These are phyloP conservation scores for Metschnikowia lachancei DNA, from an alignment of 805 yeast species.

Conservation along the genomic window DNA sequence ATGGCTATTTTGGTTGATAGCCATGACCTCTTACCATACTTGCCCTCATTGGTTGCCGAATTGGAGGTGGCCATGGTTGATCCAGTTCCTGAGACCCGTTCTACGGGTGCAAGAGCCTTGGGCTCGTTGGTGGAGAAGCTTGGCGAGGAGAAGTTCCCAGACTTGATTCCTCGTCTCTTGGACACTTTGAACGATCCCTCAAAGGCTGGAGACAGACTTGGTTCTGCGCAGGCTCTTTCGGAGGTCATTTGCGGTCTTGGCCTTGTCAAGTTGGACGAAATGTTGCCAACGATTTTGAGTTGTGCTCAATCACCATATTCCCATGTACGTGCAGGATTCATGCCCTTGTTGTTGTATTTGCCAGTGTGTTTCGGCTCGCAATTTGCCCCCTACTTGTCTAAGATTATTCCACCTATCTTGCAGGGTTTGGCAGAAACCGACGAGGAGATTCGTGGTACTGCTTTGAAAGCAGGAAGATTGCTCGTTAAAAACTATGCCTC, in stretches of 20 bases:
- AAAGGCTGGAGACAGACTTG: constrained; percentile 87
- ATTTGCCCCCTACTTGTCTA: constrained; percentile 82
- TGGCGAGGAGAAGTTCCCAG: constrained; percentile 96
- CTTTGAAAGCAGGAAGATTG: constrained; percentile 88
- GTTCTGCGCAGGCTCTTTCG: constrained; percentile 94
- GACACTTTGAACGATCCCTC: constrained; percentile 72
- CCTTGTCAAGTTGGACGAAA: constrained; percentile 77
- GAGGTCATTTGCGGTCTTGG: constrained; percentile 95
- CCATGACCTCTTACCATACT: constrained; percentile 79
- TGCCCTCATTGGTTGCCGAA: constrained; percentile 72
- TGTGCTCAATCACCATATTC: constrained; percentile 67
- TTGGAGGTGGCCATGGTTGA: constrained; percentile 95
- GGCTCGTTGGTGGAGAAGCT: constrained; percentile 95
- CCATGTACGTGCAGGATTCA: constrained; percentile 83
- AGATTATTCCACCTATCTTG: constrained; percentile 87
- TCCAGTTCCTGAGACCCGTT: constrained; percentile 95
- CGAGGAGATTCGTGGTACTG: constrained; percentile 83
- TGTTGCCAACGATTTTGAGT: constrained; percentile 73
- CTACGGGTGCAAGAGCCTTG: constrained; percentile 94
- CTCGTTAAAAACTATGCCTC: constrained; percentile 88
- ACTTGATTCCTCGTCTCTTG: constrained; percentile 75
- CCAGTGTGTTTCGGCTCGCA: constrained; percentile 94
- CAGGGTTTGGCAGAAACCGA: constrained; percentile 87
- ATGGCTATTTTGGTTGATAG: constrained; percentile 95
- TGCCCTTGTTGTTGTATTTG: constrained; percentile 82